Evolutionary conservation across 140 eudicot species (phyloP).

Genomic region (Senecio squalidus): DNA sequence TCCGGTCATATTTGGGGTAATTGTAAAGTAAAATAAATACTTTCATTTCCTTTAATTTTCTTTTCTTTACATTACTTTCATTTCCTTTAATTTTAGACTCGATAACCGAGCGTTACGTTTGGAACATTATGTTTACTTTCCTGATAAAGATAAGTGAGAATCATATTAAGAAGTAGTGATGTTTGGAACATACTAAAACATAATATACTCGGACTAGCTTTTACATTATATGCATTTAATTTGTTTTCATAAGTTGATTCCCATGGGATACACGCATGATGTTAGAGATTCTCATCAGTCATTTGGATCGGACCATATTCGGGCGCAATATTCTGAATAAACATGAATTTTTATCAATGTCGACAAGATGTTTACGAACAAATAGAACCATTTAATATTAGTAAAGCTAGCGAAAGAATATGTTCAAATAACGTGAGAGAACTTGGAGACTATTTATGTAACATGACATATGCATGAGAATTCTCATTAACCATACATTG

Average conservation of each 20-base stretch:
- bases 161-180: neutral
- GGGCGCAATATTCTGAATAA: neutral
- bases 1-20: no score
- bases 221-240: no score
- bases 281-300: neutral
- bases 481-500: no score
- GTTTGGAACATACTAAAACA: constrained; percentile 5
- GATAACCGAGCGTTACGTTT: no score
- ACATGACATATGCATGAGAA: no score
- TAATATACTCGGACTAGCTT: no score
- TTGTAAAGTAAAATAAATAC: no score
- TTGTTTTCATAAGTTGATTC: constrained; percentile 8
- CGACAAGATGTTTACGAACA: neutral
- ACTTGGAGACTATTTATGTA: no score
- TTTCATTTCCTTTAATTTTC: no score
- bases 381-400: neutral
- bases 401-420: neutral
- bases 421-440: no score
- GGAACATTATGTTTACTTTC: neutral
- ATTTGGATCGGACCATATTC: neutral
- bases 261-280: constrained; percentile 9
- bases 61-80: no score
- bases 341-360: neutral
- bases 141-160: neutral
- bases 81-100: no score